Base-by-base conservation (phyloP, 2,329 filamentous ascomycete genomes). In the Hypoxylon sp. region DNA sequence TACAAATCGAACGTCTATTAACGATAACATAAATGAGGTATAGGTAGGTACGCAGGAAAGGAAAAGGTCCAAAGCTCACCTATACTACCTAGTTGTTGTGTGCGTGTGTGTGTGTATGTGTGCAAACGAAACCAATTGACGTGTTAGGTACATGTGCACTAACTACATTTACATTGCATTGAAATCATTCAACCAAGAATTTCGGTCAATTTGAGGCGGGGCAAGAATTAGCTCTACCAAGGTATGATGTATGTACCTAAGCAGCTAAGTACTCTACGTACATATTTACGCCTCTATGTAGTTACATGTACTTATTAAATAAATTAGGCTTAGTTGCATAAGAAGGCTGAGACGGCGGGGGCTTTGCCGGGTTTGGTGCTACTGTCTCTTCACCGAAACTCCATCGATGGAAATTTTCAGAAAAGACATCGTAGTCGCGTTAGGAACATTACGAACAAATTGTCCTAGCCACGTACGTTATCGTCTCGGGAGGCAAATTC, bases 331-430 rank as follows among this genome's bases (percentile, higher is more conserved):
- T 18, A 9, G 2, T 18, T 40, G 7, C 7, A 40, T 18, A 18
- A n/a, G n/a, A n/a, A n/a, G n/a, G n/a, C n/a, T n/a, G n/a, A n/a
- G n/a, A n/a, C n/a, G 12, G n/a, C 11, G 14, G 36, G 33, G 36
- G 36, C 36, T 38, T 38, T 38, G 16, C 36, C n/a, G 9, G 36
- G 36, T 50, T 22, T 24, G n/a, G n/a, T n/a, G n/a, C n/a, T n/a
- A 46, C 16, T 12, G 7, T 18, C 30, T 36, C 33, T 28, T 52
- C 49, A 52, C 49, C 49, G 49, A 52, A 52, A 52, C 32, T 38
- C 32, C 32, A 16, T 33, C n/a, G 20, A 33, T 20, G 26, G 11
- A 50, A 51, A 38, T n/a, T 16, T 24, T 24, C 11, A n/a, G 16
- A 51, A n/a, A 30, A 14, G 28, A 20, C 24, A n/a, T n/a, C 44